Conservation (phyloP, 1,284 basidiomycete species). For the Gymnopus androsaceus region DNA sequence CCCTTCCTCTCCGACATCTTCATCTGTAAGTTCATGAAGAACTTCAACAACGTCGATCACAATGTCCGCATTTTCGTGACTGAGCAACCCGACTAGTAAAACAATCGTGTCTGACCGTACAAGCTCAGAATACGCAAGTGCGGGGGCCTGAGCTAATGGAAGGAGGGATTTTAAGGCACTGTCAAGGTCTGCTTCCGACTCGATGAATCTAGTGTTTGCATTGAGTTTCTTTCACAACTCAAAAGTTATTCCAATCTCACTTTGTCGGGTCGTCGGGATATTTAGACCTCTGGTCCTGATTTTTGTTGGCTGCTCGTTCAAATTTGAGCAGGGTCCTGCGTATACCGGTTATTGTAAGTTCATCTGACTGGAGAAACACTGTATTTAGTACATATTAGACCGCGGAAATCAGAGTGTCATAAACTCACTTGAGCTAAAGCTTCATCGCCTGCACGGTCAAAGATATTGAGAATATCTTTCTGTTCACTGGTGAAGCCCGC, state of each 20-base stretch:
- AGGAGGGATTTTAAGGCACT: constrained; percentile 82
- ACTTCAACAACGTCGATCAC: constrained; percentile 90
- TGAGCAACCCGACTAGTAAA: constrained; percentile 80
- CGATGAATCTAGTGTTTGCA: constrained; percentile 78
- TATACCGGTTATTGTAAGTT: constrained; percentile 69
- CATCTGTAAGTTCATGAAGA: constrained; percentile 93
- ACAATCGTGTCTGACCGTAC: constrained; percentile 73
- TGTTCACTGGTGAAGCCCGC: constrained; percentile 88
- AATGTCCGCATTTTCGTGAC: constrained; percentile 93
- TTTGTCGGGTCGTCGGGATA: constrained; percentile 88
- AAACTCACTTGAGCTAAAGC: constrained; percentile 54
- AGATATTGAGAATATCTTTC: constrained; percentile 88
- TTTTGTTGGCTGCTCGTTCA: constrained; percentile 89
- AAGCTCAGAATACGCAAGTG: constrained; percentile 87
- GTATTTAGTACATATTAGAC: constrained; percentile 31
- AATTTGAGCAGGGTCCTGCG: constrained; percentile 80
- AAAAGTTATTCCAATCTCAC: constrained; percentile 48
- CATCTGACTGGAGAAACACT: constrained; percentile 50
- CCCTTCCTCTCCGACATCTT: constrained; percentile 84
- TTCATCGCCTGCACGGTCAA: constrained; percentile 71
- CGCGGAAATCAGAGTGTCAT: constrained; percentile 6
- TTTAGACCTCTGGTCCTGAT: constrained; percentile 93
- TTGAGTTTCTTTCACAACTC: background rate
- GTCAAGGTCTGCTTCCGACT: constrained; percentile 96
- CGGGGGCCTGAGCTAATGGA: constrained; percentile 86